Base-by-base conservation (phyloP, 441 rosid genomes). In the Brassica hybrid region DNA sequence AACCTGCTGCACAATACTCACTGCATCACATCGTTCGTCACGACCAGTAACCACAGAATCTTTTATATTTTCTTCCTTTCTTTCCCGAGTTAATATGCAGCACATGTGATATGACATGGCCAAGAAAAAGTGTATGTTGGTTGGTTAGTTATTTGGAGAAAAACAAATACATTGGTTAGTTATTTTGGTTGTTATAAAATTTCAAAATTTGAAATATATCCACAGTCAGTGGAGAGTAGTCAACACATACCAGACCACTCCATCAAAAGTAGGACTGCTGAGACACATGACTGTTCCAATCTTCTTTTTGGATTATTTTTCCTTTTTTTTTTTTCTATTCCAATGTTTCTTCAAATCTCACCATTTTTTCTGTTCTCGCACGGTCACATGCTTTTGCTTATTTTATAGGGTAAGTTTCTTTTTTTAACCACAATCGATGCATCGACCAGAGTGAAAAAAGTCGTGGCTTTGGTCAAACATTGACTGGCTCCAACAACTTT, bases 171-270 rank as follows among this genome's bases (percentile, higher is more conserved):
- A 56, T 1, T 56, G 13, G 71, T 76, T 76, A 76, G 69, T 76
- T 76, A 59, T 54, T 63, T 25, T 25, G 50, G 59, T 69, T 19
- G 69, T 34, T 69, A 52, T 2, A 17, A 52, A 7, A 27, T 16
- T 76, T 76, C 57, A 69, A 76, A 65, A 13, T 64, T 62, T 52
- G 18, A 76, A 77, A 64, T 0, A 4, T 27, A 69, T 63, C 76
- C 64, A 64, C 73, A 72, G 72, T 72, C 69, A 66, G 69, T 72
- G 81, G 81, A 66, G 58, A 78, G 58, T 67, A 67, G 81, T 72
- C 73, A 72, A 78, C 81, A 50, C 23, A 21, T 38, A 67, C 6
- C 23, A 72, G 73, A 78, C 56, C 61, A 72, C 0, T 10, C 73
- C 69, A 78, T 78, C 45, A 72, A 78, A 78, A 78, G 81, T 78